These are phyloP conservation scores for Blepharisma japonicum DNA, from an alignment of 73 alveolate species.

Conservation along the genomic window DNA sequence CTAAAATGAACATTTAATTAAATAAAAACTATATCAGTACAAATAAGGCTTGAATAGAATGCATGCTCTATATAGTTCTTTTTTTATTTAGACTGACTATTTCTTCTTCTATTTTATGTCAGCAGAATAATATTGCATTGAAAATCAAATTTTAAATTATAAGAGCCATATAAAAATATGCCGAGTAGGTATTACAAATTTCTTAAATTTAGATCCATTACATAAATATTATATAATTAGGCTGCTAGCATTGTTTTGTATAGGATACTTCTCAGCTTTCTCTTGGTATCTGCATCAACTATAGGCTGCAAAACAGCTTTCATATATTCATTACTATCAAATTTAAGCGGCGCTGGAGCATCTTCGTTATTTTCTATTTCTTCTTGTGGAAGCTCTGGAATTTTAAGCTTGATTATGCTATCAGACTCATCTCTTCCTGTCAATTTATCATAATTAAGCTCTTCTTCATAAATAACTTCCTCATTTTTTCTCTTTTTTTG, in stretches of 20 bases:
- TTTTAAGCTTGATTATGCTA: not conserved
- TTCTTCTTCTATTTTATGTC: too few relatives aligned
- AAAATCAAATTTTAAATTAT: too few relatives aligned
- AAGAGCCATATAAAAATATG: too few relatives aligned
- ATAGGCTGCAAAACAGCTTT: constrained; percentile 13
- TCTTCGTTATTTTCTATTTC: not conserved
- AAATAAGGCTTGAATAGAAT: too few relatives aligned
- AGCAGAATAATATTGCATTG: too few relatives aligned
- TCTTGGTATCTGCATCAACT: not conserved
- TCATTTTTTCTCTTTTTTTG: not conserved
- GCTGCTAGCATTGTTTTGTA: not conserved
- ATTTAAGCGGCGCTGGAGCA: not conserved
- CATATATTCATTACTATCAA: constrained; percentile 22
- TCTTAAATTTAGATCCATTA: too few relatives aligned
- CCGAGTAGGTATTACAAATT: too few relatives aligned
- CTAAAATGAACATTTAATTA: too few relatives aligned
- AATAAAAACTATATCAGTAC: too few relatives aligned
- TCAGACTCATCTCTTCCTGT: not conserved
- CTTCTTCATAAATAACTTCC: constrained; percentile 15
- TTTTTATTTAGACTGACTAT: too few relatives aligned
- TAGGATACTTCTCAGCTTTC: not conserved
- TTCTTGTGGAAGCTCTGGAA: not conserved
- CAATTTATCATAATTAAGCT: constrained; percentile 6
- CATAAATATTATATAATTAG: too few relatives aligned
- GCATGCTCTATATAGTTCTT: too few relatives aligned